Conservation (phyloP, 2,329 filamentous ascomycete genomes). For the Clonostachys sp. region DNA sequence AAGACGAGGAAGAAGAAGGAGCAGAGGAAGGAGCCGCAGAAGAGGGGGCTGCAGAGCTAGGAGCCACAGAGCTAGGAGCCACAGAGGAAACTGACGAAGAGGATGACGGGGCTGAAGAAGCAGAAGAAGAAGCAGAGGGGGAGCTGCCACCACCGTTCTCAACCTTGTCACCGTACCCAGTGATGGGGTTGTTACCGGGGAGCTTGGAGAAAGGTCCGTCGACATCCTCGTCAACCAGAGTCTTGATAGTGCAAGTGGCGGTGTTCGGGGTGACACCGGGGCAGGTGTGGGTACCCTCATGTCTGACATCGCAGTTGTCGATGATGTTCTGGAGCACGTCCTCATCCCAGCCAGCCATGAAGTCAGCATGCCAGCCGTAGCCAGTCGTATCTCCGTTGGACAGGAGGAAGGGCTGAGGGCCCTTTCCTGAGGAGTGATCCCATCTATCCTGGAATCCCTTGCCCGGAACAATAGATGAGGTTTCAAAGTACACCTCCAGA, state of each 20-base stretch:
- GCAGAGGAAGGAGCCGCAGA: neutral
- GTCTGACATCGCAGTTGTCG: conserved; percentile 58
- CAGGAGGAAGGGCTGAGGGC: conserved; percentile 61
- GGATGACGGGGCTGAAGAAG: neutral
- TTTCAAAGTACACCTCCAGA: conserved; percentile 58
- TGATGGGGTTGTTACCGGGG: conserved; percentile 51
- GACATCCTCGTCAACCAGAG: conserved; percentile 39
- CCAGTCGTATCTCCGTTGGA: conserved; percentile 67
- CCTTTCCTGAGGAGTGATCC: conserved; percentile 40
- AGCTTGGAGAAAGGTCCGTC: conserved; percentile 39
- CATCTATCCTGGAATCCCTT: conserved; percentile 41
- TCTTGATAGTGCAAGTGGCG: conserved; percentile 43
- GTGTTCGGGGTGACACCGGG: conserved; percentile 49
- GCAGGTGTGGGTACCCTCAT: conserved; percentile 58
- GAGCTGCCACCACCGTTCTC: conserved; percentile 24
- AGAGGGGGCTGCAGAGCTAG: neutral
- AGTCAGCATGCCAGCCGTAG: conserved; percentile 68
- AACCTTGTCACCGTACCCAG: conserved; percentile 31
- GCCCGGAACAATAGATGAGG: conserved; percentile 21
- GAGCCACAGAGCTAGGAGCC: neutral
- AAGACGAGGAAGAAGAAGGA: neutral
- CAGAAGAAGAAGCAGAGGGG: neutral
- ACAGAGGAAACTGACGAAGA: neutral
- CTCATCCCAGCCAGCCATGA: conserved; percentile 69
- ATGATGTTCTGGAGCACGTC: conserved; percentile 61